Base-by-base conservation (phyloP, 1,284 basidiomycete genomes). In the Cronartium quercuum region DNA sequence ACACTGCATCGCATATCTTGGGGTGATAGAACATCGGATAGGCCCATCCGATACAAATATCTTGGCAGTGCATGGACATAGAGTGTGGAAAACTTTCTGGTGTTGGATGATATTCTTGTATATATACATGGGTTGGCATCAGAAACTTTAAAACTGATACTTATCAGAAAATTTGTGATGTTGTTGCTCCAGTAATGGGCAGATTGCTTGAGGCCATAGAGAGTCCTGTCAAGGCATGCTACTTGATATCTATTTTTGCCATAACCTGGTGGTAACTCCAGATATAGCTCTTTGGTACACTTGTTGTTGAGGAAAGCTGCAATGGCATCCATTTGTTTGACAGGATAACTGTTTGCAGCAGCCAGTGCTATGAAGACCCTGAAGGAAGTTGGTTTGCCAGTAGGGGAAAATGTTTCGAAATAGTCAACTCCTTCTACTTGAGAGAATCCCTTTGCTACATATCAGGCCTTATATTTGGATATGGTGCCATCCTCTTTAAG, bases 361-460 rank as follows among this genome's bases (percentile, higher is more conserved):
- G 63, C 75, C 24, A 77, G 65, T n/a, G 76, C 41, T 24, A 77
- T 42, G n/a, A 77, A n/a, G 34, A 70, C 63, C 7, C 76, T 58
- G 15, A 66, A 44, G 29, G 60, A 47, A 5, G 35, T 62, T 10
- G 37, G 24, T 29, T 62, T 41, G 4, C 44, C 42, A 21, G 76
- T 76, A 10, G 75, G 75, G 6, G 75, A 63, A 69, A 51, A 76
- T 24, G 63, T 76, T 58, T 76, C 76, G 37, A 21, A n/a, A 65
- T 66, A 76, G 35, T 76, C 69, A 34, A 64, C 29, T n/a, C 68
- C 75, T 37, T 71, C n/a, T 29, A 18, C 29, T 40, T 76, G 76
- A 13, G 24, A 18, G 67, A 38, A 77, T 63, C 76, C 76, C 40
- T 70, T 64, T 44, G 75, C 76, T 34, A 77, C 76, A 37, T 63